Base-by-base conservation (phyloP, 2,329 filamentous ascomycete species). In the Phialophora expanda region DNA sequence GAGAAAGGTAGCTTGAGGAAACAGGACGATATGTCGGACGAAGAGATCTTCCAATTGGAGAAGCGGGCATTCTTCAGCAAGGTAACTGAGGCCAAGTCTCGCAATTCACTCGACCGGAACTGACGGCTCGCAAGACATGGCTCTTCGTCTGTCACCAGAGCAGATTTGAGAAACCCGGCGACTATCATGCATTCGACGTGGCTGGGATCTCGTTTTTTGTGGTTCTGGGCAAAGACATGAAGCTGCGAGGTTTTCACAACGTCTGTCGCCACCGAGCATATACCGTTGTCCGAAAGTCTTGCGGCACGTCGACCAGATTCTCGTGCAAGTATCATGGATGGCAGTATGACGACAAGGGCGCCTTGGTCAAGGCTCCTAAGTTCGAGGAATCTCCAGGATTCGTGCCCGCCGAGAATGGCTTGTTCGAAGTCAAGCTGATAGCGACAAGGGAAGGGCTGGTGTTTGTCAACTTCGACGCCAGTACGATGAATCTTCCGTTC, bases 281-380 rank as follows among this genome's bases (percentile, higher is more conserved):
- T 71, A 84, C 85, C 0, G 81, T 88, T 8, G 84, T 87, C 8
- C 80, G 78, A 3, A 79, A 81, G 51, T 79, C 83, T 2, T 75
- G 80, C 9, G 86, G 86, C 2, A 80, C 79, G 50, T 81, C 81
- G 56, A 80, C 64, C 1, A 59, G 66, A 41, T 80, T 89, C 44
- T 79, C 83, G 0, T 89, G 86, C 78, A 83, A 83, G 65, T 88
- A 88, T 71, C 86, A 88, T 71, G 86, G 85, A 50, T 89, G 86
- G 86, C 86, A 84, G 2, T 88, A 88, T 67, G 83, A 85, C 53
- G 77, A 86, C 2, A 80, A 78, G 30, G 86, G 86, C 14, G 83
- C 84, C 56, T 78, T 88, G 2, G 82, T 86, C 28, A 88, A 88
- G 73, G 86, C 86, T 1, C 86, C 86, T 0, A 81, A 83, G 1